A percentile compares a stretch with the other conserved stretches of the same genome.
phyloP scores from a whole-genome alignment of 257 asterid genomes.

The Paulownia fortunei region DNA sequence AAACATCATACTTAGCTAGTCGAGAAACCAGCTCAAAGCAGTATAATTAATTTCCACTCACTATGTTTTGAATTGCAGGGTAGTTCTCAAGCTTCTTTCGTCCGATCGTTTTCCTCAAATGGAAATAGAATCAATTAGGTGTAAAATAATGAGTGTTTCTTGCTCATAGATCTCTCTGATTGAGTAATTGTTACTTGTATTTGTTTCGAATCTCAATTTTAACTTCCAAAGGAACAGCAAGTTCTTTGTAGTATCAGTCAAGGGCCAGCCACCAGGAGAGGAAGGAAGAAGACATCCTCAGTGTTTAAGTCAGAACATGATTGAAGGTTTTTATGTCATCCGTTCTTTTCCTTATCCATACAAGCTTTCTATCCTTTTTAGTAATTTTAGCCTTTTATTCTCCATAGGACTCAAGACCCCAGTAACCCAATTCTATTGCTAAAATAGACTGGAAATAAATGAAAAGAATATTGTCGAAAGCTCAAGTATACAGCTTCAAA shows the following conservation, averaged over 20 bases:
- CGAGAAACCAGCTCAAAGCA: neutral
- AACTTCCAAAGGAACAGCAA: neutral
- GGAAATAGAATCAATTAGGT: neutral
- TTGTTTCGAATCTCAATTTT: neutral
- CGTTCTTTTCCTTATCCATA: neutral
- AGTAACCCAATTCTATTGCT: neutral
- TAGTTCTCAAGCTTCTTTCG: conserved; percentile 1
- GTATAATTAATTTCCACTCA: neutral
- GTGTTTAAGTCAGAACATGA: neutral
- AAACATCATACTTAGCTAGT: neutral
- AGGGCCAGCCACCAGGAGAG: neutral
- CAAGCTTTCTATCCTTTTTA: neutral
- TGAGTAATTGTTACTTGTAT: neutral
- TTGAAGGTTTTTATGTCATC: neutral
- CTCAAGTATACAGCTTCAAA: neutral
- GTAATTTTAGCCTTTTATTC: neutral
- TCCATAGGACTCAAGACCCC: neutral
- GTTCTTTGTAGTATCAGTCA: neutral
- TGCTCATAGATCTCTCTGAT: neutral
- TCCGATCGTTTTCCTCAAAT: neutral
- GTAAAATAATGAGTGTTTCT: neutral
- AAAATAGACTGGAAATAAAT: neutral
- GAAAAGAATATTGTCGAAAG: neutral
- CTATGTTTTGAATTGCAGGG: neutral
- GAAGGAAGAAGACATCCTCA: neutral